A percentile compares a stretch with the other conserved stretches of the same genome.
These are phyloP conservation scores for Leucocoprinus sp. DNA, from an alignment of 768 basidiomycete genomes.

Conservation along the genomic window DNA sequence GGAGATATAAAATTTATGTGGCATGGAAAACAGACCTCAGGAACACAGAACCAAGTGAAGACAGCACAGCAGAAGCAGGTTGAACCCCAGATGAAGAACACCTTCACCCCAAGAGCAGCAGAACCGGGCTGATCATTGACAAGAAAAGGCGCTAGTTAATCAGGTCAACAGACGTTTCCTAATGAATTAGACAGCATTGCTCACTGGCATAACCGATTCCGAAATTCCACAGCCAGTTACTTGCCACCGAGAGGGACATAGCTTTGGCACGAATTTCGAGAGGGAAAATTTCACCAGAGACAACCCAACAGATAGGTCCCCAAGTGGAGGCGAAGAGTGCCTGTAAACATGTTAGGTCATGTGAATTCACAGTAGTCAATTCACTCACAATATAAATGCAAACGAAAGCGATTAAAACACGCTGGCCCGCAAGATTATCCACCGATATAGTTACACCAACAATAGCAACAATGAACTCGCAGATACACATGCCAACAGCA, in stretches of 20 bases:
- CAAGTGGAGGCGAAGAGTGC: slow-evolving; percentile 49
- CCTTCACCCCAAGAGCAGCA: slow-evolving; percentile 53
- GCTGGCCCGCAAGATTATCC: slow-evolving; percentile 41
- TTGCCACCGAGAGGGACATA: slow-evolving; percentile 60
- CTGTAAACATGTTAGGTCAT: slow-evolving; percentile 1
- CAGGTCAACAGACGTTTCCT: slow-evolving; percentile 5
- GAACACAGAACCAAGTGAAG: slow-evolving; percentile 77
- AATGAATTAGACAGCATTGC: slow-evolving; percentile 10
- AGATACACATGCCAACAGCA: slow-evolving; percentile 74
- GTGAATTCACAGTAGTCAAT: neutral
- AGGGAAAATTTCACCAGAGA: slow-evolving; percentile 77
- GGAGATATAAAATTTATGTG: neutral
- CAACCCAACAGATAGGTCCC: slow-evolving; percentile 66
- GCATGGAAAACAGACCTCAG: slow-evolving; percentile 37
- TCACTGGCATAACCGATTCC: slow-evolving; percentile 51
- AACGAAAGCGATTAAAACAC: slow-evolving; percentile 52
- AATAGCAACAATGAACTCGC: slow-evolving; percentile 70
- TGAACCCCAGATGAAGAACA: slow-evolving; percentile 80
- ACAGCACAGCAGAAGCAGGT: slow-evolving; percentile 63
- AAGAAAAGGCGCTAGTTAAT: slow-evolving; percentile 41
- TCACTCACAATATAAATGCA: slow-evolving; percentile 39
- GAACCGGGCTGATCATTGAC: slow-evolving; percentile 39
- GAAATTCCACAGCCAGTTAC: slow-evolving; percentile 67
- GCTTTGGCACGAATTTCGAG: slow-evolving; percentile 77
- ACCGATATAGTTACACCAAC: slow-evolving; percentile 46